Evolutionary conservation across 345 rosid species (phyloP).

Genomic region (Psidium friedrichsthalianum): DNA sequence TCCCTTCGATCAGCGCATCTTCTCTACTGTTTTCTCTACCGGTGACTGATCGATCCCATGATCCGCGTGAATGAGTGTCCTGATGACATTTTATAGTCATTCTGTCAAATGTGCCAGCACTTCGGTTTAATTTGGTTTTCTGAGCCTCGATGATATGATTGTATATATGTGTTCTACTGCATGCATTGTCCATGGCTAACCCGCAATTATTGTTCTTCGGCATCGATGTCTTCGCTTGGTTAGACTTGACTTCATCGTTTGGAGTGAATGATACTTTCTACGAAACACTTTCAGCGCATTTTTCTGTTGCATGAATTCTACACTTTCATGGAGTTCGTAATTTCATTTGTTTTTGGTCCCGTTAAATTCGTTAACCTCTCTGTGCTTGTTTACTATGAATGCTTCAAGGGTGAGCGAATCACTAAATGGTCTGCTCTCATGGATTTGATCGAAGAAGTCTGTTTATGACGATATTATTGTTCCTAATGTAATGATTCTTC

Average conservation of each 20-base stretch:
- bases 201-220: background rate
- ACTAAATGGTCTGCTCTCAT: background rate
- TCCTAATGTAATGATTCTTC: background rate
- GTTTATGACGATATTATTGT: background rate
- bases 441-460: background rate
- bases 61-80: background rate
- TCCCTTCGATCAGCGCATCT: conserved; percentile 88
- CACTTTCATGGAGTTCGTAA: background rate
- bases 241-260: background rate
- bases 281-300: background rate
- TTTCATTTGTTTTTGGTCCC: background rate
- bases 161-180: background rate
- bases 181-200: background rate
- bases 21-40: conserved; percentile 71
- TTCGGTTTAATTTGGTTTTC: background rate
- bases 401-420: background rate
- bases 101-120: background rate
- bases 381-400: too few species aligned
- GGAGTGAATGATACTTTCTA: background rate
- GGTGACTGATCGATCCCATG: conserved; percentile 24
- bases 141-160: background rate
- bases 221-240: background rate
- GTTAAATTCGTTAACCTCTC: background rate
- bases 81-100: background rate
- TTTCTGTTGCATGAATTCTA: background rate